Conservation (phyloP, 73 alveolate genomes). For the Effrenium voratum region DNA sequence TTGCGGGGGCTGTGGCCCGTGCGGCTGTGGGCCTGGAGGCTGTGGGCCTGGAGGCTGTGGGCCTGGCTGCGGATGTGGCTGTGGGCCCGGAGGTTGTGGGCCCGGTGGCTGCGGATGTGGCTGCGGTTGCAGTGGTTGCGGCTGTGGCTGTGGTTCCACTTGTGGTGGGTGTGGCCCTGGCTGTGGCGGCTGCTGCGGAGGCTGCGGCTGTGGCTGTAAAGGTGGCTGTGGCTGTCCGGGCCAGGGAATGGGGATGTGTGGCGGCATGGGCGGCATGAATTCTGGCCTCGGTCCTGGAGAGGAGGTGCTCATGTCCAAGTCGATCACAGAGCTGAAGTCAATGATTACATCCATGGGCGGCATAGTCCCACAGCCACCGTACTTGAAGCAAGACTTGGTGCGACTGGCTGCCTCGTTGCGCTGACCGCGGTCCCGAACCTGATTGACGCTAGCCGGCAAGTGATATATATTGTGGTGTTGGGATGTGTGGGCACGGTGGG, state of each 20-base stretch:
- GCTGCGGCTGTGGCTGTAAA: background rate
- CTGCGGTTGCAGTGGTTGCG: background rate
- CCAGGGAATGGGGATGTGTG: constrained; percentile 33
- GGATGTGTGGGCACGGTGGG: no score
- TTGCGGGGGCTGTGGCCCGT: constrained; percentile 47
- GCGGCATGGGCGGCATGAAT: constrained; percentile 58
- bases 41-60: background rate
- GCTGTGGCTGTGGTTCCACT: background rate
- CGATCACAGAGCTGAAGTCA: constrained; percentile 46
- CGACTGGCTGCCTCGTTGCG: constrained; percentile 53
- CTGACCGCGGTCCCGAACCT: background rate
- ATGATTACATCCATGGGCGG: constrained; percentile 42
- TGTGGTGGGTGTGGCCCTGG: constrained; percentile 18
- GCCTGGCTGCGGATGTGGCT: background rate
- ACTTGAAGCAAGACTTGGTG: constrained; percentile 57
- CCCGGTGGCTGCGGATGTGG: background rate
- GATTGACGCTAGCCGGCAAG: no score
- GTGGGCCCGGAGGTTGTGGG: background rate
- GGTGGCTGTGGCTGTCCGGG: background rate
- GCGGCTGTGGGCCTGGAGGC: background rate
- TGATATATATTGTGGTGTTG: no score
- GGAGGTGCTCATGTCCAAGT: constrained; percentile 59
- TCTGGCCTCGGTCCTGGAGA: background rate
- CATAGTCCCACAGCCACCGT: constrained; percentile 26
- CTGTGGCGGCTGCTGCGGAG: background rate